These are phyloP conservation scores for Lepraria neglecta DNA, from an alignment of 495 filamentous ascomycete genomes.

Conservation along the genomic window DNA sequence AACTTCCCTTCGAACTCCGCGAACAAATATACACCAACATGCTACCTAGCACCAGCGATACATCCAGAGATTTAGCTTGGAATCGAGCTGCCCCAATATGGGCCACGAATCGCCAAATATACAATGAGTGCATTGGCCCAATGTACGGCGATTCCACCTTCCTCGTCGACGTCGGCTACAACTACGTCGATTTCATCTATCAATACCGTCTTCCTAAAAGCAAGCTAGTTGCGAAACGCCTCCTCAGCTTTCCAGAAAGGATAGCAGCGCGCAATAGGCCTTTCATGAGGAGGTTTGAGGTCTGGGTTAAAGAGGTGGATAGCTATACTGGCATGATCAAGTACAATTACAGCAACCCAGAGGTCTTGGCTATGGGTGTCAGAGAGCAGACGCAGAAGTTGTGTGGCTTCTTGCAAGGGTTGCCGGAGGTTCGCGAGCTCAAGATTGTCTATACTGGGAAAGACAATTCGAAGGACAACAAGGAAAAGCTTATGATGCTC, in stretches of 20 bases:
- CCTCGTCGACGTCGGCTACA: conserved; percentile 44
- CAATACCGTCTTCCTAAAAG: conserved; percentile 30
- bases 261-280: conserved; percentile 31
- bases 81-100: conserved; percentile 36
- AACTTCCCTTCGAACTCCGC: conserved; percentile 29
- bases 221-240: conserved; percentile 31
- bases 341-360: conserved; percentile 36
- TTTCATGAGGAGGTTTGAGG: conserved; percentile 34
- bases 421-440: conserved; percentile 21
- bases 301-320: conserved; percentile 37
- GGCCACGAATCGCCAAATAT: conserved; percentile 37
- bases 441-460: conserved; percentile 15
- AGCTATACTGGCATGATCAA: conserved; percentile 40
- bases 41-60: conserved; percentile 21
- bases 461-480: not conserved
- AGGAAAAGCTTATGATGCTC: not conserved
- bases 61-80: conserved; percentile 4
- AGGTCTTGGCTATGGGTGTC: conserved; percentile 29
- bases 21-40: conserved; percentile 27
- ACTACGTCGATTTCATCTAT: conserved; percentile 38
- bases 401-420: conserved; percentile 21
- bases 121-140: conserved; percentile 42
- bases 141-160: conserved; percentile 46
- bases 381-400: conserved; percentile 30
- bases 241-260: conserved; percentile 30